These are phyloP conservation scores for Streptanthus diversifolius DNA, from an alignment of 345 rosid genomes.

Conservation along the genomic window DNA sequence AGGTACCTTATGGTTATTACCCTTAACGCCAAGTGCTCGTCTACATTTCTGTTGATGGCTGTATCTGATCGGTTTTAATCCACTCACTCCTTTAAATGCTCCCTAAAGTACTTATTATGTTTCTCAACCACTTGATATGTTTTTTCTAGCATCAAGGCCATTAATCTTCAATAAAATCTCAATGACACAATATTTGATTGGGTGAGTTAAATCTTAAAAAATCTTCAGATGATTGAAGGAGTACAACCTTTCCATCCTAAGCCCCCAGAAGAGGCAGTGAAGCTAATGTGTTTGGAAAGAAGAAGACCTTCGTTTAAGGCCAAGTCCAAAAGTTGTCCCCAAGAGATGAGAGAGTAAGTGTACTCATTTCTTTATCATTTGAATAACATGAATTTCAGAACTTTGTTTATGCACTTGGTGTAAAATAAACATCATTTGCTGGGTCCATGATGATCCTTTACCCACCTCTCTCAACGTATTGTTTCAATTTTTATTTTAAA, in stretches of 20 bases:
- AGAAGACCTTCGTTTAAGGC: constrained; percentile 69
- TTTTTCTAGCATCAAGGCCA: background rate
- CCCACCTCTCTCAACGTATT: background rate
- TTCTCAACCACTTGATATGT: constrained; percentile 1
- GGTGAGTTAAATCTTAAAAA: background rate
- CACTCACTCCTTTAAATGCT: background rate
- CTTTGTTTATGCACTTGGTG: background rate
- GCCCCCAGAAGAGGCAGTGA: constrained; percentile 65
- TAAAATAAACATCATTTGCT: background rate
- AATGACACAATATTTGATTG: background rate
- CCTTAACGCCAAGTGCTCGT: background rate
- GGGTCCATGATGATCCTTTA: background rate
- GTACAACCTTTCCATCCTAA: constrained; percentile 75
- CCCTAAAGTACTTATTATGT: background rate
- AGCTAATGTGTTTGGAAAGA: constrained; percentile 71
- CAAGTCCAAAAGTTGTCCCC: constrained; percentile 69
- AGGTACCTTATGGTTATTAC: constrained; percentile 32
- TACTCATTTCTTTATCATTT: background rate
- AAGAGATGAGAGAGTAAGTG: constrained; percentile 81
- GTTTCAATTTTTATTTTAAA: constrained; percentile 3
- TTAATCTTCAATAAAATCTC: background rate
- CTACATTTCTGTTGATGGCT: background rate
- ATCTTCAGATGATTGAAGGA: constrained; percentile 83
- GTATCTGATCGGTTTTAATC: constrained; percentile 8
- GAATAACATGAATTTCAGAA: background rate